These are phyloP conservation scores for Mortierella sp. DNA, from an alignment of 371 early-diverging fungal species.

Conservation along the genomic window DNA sequence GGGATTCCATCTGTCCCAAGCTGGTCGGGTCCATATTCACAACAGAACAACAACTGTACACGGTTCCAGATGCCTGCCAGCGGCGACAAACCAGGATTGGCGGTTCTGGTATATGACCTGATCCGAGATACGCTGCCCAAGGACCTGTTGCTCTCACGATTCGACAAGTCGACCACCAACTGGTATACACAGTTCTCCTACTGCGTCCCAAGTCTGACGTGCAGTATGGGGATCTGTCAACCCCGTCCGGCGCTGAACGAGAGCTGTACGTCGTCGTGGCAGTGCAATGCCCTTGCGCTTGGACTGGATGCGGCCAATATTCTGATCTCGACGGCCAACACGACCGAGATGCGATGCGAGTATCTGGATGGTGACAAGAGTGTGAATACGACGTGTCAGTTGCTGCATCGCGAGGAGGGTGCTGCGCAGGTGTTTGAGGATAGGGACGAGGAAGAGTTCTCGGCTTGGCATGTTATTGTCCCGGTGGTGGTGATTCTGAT, in stretches of 20 bases:
- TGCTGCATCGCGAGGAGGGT: constrained; percentile 17
- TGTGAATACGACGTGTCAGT: constrained; percentile 38
- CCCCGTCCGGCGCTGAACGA: constrained; percentile 38
- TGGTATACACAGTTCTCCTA: constrained; percentile 53
- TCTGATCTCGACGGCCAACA: constrained; percentile 29
- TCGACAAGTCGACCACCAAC: constrained; percentile 24
- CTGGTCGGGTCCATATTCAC: constrained; percentile 44
- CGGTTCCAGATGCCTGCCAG: constrained; percentile 41
- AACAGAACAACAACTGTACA: constrained; percentile 29
- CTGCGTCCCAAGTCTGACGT: constrained; percentile 33
- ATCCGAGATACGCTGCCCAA: constrained; percentile 33
- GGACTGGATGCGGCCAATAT: constrained; percentile 46
- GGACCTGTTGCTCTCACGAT: constrained; percentile 31
- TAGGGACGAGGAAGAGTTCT: constrained; percentile 15
- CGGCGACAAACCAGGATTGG: constrained; percentile 32
- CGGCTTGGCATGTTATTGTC: constrained; percentile 39
- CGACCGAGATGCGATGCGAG: constrained; percentile 43
- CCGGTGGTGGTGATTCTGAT: constrained; percentile 31
- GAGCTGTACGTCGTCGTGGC: constrained; percentile 46
- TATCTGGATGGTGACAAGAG: constrained; percentile 35
- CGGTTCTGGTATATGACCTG: constrained; percentile 48
- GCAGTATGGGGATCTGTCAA: constrained; percentile 29
- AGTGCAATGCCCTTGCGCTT: constrained; percentile 46
- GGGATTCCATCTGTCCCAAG: constrained; percentile 44
- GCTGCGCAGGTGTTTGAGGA: neutral